Conservation (phyloP, 2,329 filamentous ascomycete genomes). For the Dryadomyces quercus-mongolicae region DNA sequence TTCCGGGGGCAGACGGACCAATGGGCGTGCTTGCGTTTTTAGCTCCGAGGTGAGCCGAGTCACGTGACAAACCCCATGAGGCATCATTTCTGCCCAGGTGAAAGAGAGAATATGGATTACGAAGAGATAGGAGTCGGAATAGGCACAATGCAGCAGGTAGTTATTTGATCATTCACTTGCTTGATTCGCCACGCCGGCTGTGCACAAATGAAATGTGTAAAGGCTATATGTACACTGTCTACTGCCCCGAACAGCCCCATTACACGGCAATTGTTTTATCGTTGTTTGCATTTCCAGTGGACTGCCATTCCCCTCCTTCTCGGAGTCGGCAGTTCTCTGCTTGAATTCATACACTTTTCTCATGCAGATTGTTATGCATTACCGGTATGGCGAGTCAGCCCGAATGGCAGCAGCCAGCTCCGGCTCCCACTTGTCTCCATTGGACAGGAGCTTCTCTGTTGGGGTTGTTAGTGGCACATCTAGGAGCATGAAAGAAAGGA, state of each 20-base stretch:
- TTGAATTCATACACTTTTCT: no score
- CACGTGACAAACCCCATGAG: constrained; percentile 4
- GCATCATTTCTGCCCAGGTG: no score
- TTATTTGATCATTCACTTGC: background rate
- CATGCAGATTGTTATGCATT: constrained; percentile 19
- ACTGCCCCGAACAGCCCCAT: background rate
- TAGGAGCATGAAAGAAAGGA: background rate
- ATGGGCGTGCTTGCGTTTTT: constrained; percentile 9
- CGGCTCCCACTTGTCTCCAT: constrained; percentile 96
- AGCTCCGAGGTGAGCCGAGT: constrained; percentile 10
- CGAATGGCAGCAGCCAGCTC: constrained; percentile 86
- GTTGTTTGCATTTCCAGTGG: background rate
- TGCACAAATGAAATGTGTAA: background rate
- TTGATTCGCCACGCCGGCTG: background rate
- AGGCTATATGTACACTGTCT: background rate
- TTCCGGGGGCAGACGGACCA: constrained; percentile 5
- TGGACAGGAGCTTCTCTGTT: constrained; percentile 69
- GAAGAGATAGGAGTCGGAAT: no score
- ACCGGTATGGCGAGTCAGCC: constrained; percentile 87
- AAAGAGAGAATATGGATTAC: no score
- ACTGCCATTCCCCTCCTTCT: background rate
- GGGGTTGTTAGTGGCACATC: background rate
- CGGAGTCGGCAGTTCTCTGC: background rate
- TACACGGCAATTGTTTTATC: background rate
- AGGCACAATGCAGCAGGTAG: no score